Base-by-base conservation (phyloP, 2,329 filamentous ascomycete species). In the Verticillium nonalfalfae region DNA sequence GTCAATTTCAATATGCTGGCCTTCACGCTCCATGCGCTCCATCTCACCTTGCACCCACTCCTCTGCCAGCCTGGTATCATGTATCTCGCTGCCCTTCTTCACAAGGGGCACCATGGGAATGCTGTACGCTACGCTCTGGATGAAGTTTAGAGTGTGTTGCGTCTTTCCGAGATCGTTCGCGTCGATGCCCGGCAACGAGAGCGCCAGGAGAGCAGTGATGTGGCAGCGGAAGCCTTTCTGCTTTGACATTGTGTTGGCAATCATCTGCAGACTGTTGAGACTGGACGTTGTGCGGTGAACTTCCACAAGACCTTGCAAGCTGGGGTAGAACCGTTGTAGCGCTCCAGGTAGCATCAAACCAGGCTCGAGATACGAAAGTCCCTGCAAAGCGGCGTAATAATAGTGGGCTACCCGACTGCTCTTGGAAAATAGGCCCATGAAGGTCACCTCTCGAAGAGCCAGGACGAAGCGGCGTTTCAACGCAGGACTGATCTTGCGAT, bases 401-500 rank as follows among this genome's bases (percentile, higher is more conserved):
- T 93, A 96, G 74, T 90, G 93, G 72, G 97, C 93, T 3, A 95
- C 89, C 58, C 93, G 93, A 61, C 87, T 89, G 73, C 93, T 97
- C 81, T 99, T 99, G 60, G 93, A 91, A 74, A 97, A 99, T 58
- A 99, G 89, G 34, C 95, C 95, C 93, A 99, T 97, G 74, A 97
- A 99, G 4, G 93, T 92, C 57, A 97, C 94, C 66, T 99, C 95
- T 66, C 89, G 89, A 65, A 99, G 79, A 64, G 92, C 91, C 40
- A 93, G 78, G 35, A 99, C 95, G 71, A 99, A 98, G 56, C 95
- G 89, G 70, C 83, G 86, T 79, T 93, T 97, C 66, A 99, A 74
- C n/a, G 86, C 87, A 36, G 87, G 84, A 64, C 87, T 95, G 66
- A 99, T 87, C 67, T 81, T 89, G 60, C 95, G 87, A 58, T 93